A percentile compares a stretch with the other conserved stretches of the same genome.
Evolutionary conservation across 2,329 filamentous ascomycete genomes (phyloP).

Genomic region (Harringtonia aguacate): DNA sequence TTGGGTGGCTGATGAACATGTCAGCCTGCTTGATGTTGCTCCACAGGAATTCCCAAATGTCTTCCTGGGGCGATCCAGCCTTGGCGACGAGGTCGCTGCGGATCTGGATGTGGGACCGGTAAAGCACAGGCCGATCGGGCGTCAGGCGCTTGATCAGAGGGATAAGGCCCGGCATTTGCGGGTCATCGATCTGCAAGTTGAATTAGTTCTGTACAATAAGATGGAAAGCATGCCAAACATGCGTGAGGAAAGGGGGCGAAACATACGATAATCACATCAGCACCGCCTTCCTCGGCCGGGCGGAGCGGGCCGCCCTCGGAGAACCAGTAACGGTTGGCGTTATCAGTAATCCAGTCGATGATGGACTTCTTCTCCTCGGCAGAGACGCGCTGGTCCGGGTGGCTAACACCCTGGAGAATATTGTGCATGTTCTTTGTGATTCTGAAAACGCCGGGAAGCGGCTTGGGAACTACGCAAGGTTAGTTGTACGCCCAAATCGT

Average conservation of each 20-base stretch:
- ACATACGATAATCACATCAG: slow-evolving; percentile 58
- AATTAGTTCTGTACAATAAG: too few relatives aligned
- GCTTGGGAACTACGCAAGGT: slow-evolving; percentile 53
- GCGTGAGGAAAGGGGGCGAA: not conserved
- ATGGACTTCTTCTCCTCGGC: slow-evolving; percentile 51
- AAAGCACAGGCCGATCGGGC: slow-evolving; percentile 66
- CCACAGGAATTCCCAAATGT: slow-evolving; percentile 71
- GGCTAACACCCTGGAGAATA: slow-evolving; percentile 70
- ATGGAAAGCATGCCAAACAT: not conserved
- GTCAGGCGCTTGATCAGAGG: slow-evolving; percentile 61
- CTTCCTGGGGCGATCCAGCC: slow-evolving; percentile 54
- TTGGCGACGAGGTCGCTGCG: slow-evolving; percentile 59
- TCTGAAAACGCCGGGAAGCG: slow-evolving; percentile 67
- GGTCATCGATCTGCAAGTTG: slow-evolving; percentile 55
- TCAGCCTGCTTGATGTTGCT: slow-evolving; percentile 59
- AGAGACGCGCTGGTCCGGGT: slow-evolving; percentile 52
- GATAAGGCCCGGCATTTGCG: slow-evolving; percentile 74
- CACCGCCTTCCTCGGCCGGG: slow-evolving; percentile 56
- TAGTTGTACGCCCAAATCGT: not conserved
- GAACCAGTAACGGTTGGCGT: slow-evolving; percentile 67
- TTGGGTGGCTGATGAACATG: slow-evolving; percentile 74
- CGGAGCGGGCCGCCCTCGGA: slow-evolving; percentile 55
- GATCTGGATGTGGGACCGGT: slow-evolving; percentile 75
- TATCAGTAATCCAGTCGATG: slow-evolving; percentile 61
- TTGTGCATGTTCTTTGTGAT: slow-evolving; percentile 86